Evolutionary conservation across 495 filamentous ascomycete species (phyloP).

Genomic region (Penicillium paradoxum): DNA sequence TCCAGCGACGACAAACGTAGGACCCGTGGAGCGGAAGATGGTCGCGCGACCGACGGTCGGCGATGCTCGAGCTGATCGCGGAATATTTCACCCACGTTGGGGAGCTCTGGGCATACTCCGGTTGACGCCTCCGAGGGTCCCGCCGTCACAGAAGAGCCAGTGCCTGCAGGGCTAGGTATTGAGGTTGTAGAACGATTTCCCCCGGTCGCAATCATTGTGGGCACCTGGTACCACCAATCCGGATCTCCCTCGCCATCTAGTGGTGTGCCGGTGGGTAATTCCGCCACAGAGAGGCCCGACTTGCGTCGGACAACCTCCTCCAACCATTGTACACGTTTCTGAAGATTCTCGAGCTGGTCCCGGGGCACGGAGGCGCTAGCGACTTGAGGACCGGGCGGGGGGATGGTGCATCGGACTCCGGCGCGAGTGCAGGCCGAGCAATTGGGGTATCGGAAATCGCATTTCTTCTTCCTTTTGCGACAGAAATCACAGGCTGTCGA

Average conservation of each 20-base stretch:
- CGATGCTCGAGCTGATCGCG: conserved; percentile 43
- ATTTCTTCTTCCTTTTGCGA: conserved; percentile 52
- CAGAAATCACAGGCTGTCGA: conserved; percentile 51
- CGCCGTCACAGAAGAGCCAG: conserved; percentile 18
- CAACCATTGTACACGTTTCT: conserved; percentile 49
- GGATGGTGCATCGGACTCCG: conserved; percentile 47
- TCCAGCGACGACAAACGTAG: conserved; percentile 36
- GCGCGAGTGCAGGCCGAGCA: conserved; percentile 49
- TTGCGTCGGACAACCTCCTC: conserved; percentile 40
- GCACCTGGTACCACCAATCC: conserved; percentile 44
- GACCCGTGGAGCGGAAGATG: conserved; percentile 32
- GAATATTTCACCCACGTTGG: conserved; percentile 45
- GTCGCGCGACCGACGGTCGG: conserved; percentile 36
- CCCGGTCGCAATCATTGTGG: conserved; percentile 36
- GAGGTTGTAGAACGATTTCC: conserved; percentile 15
- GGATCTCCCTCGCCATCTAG: conserved; percentile 37
- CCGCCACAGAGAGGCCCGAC: conserved; percentile 34
- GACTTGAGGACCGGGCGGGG: conserved; percentile 40
- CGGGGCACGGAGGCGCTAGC: conserved; percentile 41
- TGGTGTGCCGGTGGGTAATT: conserved; percentile 29
- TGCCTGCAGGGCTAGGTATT: conserved; percentile 21
- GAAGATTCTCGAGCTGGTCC: conserved; percentile 47
- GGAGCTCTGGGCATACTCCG: conserved; percentile 31
- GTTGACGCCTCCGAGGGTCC: conserved; percentile 20
- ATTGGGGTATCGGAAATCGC: conserved; percentile 50